These are phyloP conservation scores for Avena eriantha DNA, from an alignment of 176 grass and related monocot genomes.

Conservation along the genomic window DNA sequence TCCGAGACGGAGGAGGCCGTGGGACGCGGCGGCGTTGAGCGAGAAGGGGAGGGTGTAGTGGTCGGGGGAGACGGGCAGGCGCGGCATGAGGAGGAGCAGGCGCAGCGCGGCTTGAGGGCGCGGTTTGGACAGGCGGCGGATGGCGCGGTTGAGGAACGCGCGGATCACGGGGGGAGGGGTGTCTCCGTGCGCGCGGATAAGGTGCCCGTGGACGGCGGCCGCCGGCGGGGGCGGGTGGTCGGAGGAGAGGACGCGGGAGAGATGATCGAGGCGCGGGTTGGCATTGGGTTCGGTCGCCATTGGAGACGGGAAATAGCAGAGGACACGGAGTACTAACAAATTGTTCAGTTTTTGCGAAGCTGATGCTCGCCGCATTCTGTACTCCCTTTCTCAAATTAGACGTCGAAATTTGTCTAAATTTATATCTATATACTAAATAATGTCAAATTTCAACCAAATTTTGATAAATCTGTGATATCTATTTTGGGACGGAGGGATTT, in stretches of 20 bases:
- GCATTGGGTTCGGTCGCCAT: constrained; percentile 40
- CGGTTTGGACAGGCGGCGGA: constrained; percentile 56
- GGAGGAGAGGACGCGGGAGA: constrained; percentile 49
- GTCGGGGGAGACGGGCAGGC: constrained; percentile 51
- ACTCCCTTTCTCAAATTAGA: too few relatives aligned
- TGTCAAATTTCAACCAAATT: too few relatives aligned
- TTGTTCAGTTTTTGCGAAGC: too few relatives aligned
- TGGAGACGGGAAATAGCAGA: too few relatives aligned
- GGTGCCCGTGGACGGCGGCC: constrained; percentile 51
- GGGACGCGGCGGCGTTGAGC: constrained; percentile 66
- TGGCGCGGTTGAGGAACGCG: constrained; percentile 49
- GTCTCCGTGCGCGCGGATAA: constrained; percentile 50
- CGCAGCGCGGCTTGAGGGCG: constrained; percentile 50
- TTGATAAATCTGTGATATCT: too few relatives aligned
- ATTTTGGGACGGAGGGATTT: too few relatives aligned
- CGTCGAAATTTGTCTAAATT: too few relatives aligned
- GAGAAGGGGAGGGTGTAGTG: constrained; percentile 75
- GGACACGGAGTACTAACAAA: too few relatives aligned
- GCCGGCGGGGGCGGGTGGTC: constrained; percentile 30
- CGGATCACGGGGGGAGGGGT: constrained; percentile 28
- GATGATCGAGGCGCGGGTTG: not conserved
- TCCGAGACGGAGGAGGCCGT: constrained; percentile 46
- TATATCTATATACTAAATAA: too few relatives aligned
- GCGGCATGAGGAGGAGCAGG: constrained; percentile 62
- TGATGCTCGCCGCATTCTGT: too few relatives aligned